Evolutionary conservation across 441 rosid genomes (phyloP).

Genomic region (Syzygium syzygioides): DNA sequence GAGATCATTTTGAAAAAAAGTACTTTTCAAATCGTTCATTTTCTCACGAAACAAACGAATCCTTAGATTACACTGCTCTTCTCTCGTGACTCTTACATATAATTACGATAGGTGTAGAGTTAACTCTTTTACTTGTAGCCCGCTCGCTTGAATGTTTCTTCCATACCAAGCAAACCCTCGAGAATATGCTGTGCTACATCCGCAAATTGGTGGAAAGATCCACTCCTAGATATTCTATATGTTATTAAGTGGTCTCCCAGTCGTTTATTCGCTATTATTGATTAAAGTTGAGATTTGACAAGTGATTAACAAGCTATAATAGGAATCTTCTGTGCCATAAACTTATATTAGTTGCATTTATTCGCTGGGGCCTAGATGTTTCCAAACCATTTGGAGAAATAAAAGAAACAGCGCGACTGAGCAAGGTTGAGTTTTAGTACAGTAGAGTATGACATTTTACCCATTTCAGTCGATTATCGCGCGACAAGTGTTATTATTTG

Average conservation of each 20-base stretch:
- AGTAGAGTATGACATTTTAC: neutral
- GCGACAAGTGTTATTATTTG: neutral
- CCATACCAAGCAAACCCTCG: neutral
- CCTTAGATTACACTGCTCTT: neutral
- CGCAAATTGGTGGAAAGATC: neutral
- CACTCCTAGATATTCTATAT: neutral
- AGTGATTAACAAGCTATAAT: neutral
- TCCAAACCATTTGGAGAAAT: neutral
- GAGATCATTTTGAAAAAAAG: too few relatives aligned
- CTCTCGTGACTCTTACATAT: neutral
- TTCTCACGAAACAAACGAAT: too few relatives aligned
- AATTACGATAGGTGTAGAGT: neutral
- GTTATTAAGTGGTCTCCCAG: neutral
- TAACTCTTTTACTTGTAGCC: neutral
- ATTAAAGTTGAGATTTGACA: neutral
- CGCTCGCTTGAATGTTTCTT: neutral
- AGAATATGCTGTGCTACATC: neutral
- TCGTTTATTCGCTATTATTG: neutral
- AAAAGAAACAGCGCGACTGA: neutral
- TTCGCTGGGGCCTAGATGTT: neutral
- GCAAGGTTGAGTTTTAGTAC: neutral
- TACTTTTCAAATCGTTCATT: too few relatives aligned
- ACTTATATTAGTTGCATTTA: neutral
- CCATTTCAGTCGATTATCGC: neutral
- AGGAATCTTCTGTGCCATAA: neutral